Percentiles rank a stretch among this genome's conserved stretches.
Evolutionary conservation across 371 early-diverging fungal species (phyloP).

Genomic region (Dichotomocladium elegans): DNA sequence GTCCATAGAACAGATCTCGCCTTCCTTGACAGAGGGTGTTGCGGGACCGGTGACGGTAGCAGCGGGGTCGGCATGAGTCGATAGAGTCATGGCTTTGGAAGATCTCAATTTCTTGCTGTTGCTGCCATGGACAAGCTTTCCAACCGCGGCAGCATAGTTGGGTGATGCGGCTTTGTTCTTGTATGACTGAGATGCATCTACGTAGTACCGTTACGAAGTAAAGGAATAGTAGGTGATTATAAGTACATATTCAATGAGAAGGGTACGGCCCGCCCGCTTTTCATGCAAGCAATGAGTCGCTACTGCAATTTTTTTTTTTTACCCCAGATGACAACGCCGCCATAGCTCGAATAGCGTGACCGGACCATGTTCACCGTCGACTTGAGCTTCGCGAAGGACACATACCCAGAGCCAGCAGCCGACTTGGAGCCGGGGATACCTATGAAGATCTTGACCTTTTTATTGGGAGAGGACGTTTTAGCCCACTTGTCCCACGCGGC

Average conservation of each 20-base stretch:
- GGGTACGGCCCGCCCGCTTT: conserved; percentile 62
- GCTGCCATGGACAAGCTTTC: conserved; percentile 20
- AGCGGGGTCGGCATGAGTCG: not conserved
- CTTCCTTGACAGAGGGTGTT: conserved; percentile 1
- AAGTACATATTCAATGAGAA: not conserved
- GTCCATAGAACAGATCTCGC: conserved; percentile 5
- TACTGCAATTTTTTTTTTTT: too few species aligned
- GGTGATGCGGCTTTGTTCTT: conserved; percentile 25
- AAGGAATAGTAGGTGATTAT: not conserved
- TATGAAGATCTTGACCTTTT: conserved; percentile 54
- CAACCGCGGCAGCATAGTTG: conserved; percentile 30
- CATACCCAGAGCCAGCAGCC: conserved; percentile 40
- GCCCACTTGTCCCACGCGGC: conserved; percentile 68
- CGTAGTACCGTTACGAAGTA: not conserved
- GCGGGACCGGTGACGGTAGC: conserved; percentile 5
- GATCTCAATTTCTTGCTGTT: not conserved
- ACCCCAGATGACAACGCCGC: conserved; percentile 71
- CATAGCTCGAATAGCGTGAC: conserved; percentile 40
- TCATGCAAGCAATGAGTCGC: conserved; percentile 51
- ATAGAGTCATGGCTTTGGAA: not conserved
- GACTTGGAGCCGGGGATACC: conserved; percentile 58
- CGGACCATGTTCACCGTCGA: conserved; percentile 27
- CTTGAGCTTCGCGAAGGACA: conserved; percentile 18
- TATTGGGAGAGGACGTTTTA: conserved; percentile 51
- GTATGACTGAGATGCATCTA: conserved; percentile 44